Base-by-base conservation (phyloP, 495 filamentous ascomycete species). In the Aspergillus steynii region DNA sequence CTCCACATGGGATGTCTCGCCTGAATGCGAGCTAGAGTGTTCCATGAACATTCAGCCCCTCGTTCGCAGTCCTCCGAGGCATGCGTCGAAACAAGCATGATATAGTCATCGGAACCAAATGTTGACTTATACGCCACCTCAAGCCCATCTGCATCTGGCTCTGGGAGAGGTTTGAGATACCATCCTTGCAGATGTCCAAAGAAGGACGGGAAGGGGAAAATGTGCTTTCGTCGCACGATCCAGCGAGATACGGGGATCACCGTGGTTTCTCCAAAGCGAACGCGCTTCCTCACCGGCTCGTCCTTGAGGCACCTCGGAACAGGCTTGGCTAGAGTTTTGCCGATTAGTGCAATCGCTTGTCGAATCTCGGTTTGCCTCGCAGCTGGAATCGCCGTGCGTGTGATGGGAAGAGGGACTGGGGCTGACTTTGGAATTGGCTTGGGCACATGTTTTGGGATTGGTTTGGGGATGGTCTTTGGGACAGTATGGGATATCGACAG, bases 131-230 rank as follows among this genome's bases (percentile, higher is more conserved):
- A 69, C 58, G 69, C 69, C 45, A 63, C 59, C 15, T 47, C 50
- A 15, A 69, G 64, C 1, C 69, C 69, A 48, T 68, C 64, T 45
- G 65, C 64, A 60, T 71, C 55, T 6, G 66, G 66, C 48, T 62
- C 57, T 34, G 15, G 26, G 27, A 71, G 58, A 45, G 66, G 55
- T 5, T 55, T 62, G 29, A 67, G 62, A 7, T 52, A 59, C 69
- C 66, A 71, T 15, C 64, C 66, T 53, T 67, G 62, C 42, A 71
- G 49, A 53, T 63, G 56, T 14, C 69, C 66, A 27, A 69, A 31
- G 53, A 29, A 47, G 47, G 54, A 55, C 28, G 66, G 66, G 34
- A 53, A 62, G 50, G n/a, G 32, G 52, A 58, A 71, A 10, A 61
- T 57, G 57, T 69, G 58, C 45, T 61, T 46, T 49, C 50, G 58